Percentiles rank a stretch among this genome's conserved stretches.
These are phyloP conservation scores for Mycena venus DNA, from an alignment of 768 basidiomycete species.

Conservation along the genomic window DNA sequence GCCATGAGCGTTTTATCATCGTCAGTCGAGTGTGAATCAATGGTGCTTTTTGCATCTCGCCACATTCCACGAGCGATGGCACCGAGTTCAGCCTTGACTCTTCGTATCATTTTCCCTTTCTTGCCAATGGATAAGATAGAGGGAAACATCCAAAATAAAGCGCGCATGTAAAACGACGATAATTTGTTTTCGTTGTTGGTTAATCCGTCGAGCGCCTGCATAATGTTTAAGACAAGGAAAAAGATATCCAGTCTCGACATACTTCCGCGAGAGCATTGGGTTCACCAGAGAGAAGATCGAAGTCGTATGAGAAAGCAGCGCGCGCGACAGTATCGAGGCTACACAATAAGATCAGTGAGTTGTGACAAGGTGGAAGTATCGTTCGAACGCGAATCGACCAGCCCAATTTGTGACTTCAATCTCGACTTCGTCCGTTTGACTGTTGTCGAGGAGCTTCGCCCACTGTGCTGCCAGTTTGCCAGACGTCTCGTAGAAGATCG, in stretches of 20 bases:
- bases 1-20: conserved; percentile 65
- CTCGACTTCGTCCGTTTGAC: conserved; percentile 53
- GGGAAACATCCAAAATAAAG: conserved; percentile 73
- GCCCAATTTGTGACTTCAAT: conserved; percentile 73
- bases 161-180: conserved; percentile 75
- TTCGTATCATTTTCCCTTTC: conserved; percentile 70
- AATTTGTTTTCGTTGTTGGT: conserved; percentile 71
- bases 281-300: conserved; percentile 65
- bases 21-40: conserved; percentile 48
- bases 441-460: conserved; percentile 59
- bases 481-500: conserved; percentile 70
- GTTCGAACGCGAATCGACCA: conserved; percentile 68
- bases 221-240: not conserved
- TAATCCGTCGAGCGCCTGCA: conserved; percentile 62
- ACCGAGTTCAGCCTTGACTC: conserved; percentile 67
- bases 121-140: conserved; percentile 67
- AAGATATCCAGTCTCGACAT: not conserved
- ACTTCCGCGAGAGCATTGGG: conserved; percentile 61
- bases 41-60: conserved; percentile 63
- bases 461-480: conserved; percentile 65
- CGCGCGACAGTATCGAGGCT: conserved; percentile 72
- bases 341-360: conserved; percentile 12
- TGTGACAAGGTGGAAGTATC: not conserved
- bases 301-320: conserved; percentile 76
- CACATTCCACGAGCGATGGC: conserved; percentile 65